Conservation (phyloP, 2,329 filamentous ascomycete genomes). For the Helicocarpus griseus region DNA sequence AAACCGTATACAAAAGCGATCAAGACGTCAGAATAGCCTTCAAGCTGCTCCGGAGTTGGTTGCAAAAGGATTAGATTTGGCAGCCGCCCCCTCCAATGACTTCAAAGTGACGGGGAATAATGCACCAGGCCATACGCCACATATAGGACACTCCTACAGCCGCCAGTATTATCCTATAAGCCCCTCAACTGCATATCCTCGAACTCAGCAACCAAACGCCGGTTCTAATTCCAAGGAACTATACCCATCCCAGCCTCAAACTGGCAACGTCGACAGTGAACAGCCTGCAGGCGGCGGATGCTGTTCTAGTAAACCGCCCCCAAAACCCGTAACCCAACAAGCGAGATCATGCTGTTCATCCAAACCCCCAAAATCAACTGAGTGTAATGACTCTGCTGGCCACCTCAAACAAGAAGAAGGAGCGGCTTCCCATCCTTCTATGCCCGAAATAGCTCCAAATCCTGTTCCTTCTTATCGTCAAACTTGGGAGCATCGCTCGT, state of each 20-base stretch:
- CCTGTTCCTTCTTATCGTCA: not conserved
- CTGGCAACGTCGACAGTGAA: not conserved
- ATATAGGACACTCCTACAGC: not conserved
- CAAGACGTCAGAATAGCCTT: slow-evolving; percentile 1
- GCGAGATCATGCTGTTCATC: not conserved
- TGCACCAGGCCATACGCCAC: not conserved
- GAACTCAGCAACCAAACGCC: not conserved
- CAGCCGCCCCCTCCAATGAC: not conserved
- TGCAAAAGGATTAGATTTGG: not conserved
- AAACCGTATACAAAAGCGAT: not conserved
- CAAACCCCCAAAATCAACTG: not conserved
- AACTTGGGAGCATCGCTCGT: not conserved
- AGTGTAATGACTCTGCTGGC: not conserved
- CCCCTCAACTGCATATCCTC: not conserved
- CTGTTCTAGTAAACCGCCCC: not conserved
- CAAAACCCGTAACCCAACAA: not conserved
- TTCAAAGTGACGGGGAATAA: not conserved
- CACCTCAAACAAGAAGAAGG: not conserved
- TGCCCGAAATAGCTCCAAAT: not conserved
- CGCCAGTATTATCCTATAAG: not conserved
- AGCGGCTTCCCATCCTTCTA: not conserved
- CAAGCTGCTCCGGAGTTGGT: not conserved
- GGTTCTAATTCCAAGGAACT: not conserved
- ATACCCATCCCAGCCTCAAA: not conserved
- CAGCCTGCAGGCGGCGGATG: not conserved